Conservation (phyloP, 1,284 basidiomycete genomes). For the Sanghuangporus baumii region DNA sequence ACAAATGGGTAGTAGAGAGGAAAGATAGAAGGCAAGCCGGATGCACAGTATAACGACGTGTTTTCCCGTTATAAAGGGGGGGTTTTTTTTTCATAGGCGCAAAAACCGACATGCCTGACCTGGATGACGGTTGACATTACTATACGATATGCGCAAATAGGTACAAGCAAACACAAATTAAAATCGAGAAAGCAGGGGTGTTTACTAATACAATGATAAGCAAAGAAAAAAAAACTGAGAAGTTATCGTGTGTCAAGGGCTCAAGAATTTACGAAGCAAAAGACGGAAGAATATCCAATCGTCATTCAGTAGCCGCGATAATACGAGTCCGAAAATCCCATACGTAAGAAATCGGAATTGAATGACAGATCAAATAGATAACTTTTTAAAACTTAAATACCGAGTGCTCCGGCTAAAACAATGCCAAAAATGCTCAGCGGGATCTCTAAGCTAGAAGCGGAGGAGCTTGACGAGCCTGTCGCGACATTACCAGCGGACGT, state of each 20-base stretch:
- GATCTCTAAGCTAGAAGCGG: background rate
- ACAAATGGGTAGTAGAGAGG: too few species aligned
- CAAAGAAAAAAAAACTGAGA: background rate
- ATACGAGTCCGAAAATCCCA: background rate
- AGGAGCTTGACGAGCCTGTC: background rate
- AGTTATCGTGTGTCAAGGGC: background rate
- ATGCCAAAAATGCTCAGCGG: background rate
- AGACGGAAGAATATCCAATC: background rate
- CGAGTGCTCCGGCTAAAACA: background rate
- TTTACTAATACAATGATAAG: background rate
- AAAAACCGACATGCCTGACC: too few species aligned
- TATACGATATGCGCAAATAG: background rate
- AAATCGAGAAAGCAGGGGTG: background rate
- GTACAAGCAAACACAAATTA: background rate
- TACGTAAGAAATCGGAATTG: background rate
- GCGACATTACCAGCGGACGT: background rate
- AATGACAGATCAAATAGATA: background rate
- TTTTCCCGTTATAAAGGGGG: too few species aligned
- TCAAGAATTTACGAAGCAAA: background rate
- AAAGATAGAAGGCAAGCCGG: too few species aligned
- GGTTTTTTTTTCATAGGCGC: too few species aligned
- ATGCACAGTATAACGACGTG: too few species aligned
- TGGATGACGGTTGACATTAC: too few species aligned
- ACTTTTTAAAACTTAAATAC: background rate
- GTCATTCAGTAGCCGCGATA: background rate